Conservation (phyloP, 2,329 filamentous ascomycete species). For the Curvularia lunata region DNA sequence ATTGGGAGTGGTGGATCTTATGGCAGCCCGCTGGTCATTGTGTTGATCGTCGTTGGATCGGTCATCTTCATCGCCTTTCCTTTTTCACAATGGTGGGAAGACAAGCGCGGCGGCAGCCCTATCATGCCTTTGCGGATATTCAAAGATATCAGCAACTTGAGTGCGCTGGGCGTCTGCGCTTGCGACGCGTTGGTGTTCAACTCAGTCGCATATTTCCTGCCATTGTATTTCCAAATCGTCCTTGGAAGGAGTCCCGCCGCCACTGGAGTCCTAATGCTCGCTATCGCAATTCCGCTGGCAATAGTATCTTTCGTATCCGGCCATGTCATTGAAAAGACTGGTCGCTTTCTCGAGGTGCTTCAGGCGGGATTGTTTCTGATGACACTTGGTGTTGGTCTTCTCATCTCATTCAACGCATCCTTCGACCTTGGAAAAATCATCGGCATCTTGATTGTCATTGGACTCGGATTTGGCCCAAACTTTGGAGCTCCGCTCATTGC, state of each 20-base stretch:
- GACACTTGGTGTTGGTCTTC: slow-evolving; percentile 45
- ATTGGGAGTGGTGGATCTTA: slow-evolving; percentile 59
- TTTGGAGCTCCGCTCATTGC: slow-evolving; percentile 62
- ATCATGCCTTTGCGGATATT: slow-evolving; percentile 76
- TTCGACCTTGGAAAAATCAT: slow-evolving; percentile 48
- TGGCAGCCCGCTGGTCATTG: slow-evolving; percentile 58
- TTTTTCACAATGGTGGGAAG: slow-evolving; percentile 67
- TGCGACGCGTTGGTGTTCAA: slow-evolving; percentile 66
- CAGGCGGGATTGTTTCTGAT: slow-evolving; percentile 41
- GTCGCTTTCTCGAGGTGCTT: slow-evolving; percentile 50
- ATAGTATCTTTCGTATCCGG: slow-evolving; percentile 56
- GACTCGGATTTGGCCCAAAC: slow-evolving; percentile 59
- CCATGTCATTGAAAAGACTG: slow-evolving; percentile 53
- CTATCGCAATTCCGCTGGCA: slow-evolving; percentile 59
- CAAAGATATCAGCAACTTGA: slow-evolving; percentile 61
- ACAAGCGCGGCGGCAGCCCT: slow-evolving; percentile 65
- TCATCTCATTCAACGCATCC: slow-evolving; percentile 30
- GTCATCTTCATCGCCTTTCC: slow-evolving; percentile 59
- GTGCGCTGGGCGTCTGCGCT: slow-evolving; percentile 59
- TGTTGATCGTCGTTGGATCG: slow-evolving; percentile 57
- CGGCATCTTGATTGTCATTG: slow-evolving; percentile 57
- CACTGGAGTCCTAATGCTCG: slow-evolving; percentile 66
- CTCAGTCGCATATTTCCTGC: slow-evolving; percentile 72
- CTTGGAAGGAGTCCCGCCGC: slow-evolving; percentile 64
- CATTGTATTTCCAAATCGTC: slow-evolving; percentile 75